These are phyloP conservation scores for Plasmodium ovale DNA, from an alignment of 169 alveolate genomes.

Conservation along the genomic window DNA sequence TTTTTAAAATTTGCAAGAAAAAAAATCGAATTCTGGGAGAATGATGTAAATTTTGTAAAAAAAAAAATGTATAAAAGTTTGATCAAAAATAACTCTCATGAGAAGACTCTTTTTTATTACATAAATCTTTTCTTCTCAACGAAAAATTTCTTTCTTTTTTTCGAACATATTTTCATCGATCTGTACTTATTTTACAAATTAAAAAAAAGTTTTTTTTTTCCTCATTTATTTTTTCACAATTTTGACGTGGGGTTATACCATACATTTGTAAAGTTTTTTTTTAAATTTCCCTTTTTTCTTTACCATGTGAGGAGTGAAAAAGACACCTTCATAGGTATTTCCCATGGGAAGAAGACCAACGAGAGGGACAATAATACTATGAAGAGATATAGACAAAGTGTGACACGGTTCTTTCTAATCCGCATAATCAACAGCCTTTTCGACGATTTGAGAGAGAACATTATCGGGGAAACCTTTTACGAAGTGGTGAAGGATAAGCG, in stretches of 20 bases:
- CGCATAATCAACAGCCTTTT: not conserved
- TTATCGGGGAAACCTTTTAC: not conserved
- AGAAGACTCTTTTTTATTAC: not conserved
- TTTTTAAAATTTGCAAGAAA: not conserved
- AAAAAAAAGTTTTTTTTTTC: not conserved
- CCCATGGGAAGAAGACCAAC: not conserved
- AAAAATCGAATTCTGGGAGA: not conserved
- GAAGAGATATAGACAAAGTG: not conserved
- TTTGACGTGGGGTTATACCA: not conserved
- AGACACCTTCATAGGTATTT: not conserved
- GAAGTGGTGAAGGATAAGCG: not conserved
- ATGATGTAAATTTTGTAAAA: not conserved
- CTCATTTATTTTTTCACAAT: not conserved
- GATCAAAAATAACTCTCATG: not conserved
- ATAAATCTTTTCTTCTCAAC: not conserved
- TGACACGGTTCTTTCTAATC: not conserved
- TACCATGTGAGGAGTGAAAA: not conserved
- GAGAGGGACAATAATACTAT: no score
- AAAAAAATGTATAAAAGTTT: not conserved
- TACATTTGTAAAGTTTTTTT: not conserved
- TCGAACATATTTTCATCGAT: not conserved
- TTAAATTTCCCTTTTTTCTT: slow-evolving; percentile 1
- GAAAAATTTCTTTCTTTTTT: not conserved
- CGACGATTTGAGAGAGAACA: not conserved
- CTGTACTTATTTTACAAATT: not conserved